Evolutionary conservation across 2,329 filamentous ascomycete species (phyloP), one percentile per base, ranked within the genome.

Genomic region (Calonectria ilicicola): DNA sequence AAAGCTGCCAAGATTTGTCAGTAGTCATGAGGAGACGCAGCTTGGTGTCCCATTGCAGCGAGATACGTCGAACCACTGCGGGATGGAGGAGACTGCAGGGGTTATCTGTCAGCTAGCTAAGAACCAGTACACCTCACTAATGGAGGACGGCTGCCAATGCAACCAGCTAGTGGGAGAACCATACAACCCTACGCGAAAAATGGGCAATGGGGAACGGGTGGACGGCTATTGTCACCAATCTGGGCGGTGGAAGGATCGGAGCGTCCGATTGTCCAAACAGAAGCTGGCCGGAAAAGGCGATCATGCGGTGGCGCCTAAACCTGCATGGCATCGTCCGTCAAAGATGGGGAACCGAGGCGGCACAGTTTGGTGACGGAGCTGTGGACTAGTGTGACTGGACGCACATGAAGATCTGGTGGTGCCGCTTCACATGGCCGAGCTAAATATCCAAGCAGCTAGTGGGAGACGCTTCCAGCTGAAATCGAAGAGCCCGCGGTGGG

Each of bases 391-490:
- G 32, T 35, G 32, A 35, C 53, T 53, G 38, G 46, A 23, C 23
- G 64, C 40, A 23, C 44, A 44, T 26, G 58, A 63, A 29, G 38
- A 53, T 65, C 63, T 17, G 46, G 38, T 63, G 29, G n/a, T 47
- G 14, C 38, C n/a, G 47, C 64, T 35, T 47, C 67, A 21, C 67
- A 26, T 60, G 40, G 21, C 35, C 49, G 47, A 51, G 62, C 68
- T 60, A 51, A 15, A 42, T 10, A 44, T n/a, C 23, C 10, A 35
- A 35, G 8, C 12, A 14, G 32, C 12, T 32, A 35, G 42, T 51
- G 68, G 21, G 42, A 27, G 32, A 66, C 42, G 15, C 44, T 27
- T 38, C 63, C 63, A 70, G 69, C 69, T 66, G 69, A 70, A 70
- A 70, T 38, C 19, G 32, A 44, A 62, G 46, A 23, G 21, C 53